Evolutionary conservation across 1,284 basidiomycete species (phyloP).

Genomic region (Cerioporus squamosus): DNA sequence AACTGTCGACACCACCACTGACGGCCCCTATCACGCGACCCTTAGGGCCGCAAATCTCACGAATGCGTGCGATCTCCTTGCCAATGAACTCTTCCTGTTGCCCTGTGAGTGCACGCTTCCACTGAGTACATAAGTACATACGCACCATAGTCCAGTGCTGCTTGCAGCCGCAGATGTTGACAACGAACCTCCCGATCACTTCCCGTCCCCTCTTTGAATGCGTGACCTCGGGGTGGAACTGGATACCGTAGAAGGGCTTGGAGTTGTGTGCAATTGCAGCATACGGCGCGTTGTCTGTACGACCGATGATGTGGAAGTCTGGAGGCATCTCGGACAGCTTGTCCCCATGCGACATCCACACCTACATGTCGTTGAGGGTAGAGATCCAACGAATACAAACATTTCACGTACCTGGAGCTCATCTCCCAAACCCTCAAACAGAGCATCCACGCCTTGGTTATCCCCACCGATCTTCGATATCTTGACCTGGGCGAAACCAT

Average conservation of each 20-base stretch:
- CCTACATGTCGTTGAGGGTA: constrained; percentile 48
- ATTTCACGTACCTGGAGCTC: constrained; percentile 71
- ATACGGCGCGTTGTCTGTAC: constrained; percentile 88
- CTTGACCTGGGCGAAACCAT: constrained; percentile 88
- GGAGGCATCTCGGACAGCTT: constrained; percentile 85
- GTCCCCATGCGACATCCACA: constrained; percentile 99
- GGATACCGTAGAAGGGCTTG: constrained; percentile 94
- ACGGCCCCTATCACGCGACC: constrained; percentile 98
- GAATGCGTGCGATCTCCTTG: constrained; percentile 95
- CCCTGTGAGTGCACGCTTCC: background rate
- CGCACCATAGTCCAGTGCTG: constrained; percentile 94
- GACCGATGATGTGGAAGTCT: constrained; percentile 88
- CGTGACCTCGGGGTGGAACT: constrained; percentile 99
- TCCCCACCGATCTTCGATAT: constrained; percentile 70
- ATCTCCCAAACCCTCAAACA: constrained; percentile 86
- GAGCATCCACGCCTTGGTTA: constrained; percentile 63
- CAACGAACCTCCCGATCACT: constrained; percentile 88
- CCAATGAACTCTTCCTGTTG: constrained; percentile 94
- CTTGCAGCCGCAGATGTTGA: constrained; percentile 84
- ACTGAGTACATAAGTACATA: constrained; percentile 6
- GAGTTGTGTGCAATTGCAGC: constrained; percentile 93
- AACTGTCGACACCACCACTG: constrained; percentile 97
- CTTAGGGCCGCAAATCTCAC: constrained; percentile 92
- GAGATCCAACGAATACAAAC: background rate
- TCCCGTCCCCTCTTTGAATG: constrained; percentile 92